A percentile compares a stretch with the other conserved stretches of the same genome.
Conservation (phyloP, 164 flowering plant species). For the Warburgia ugandensis region DNA sequence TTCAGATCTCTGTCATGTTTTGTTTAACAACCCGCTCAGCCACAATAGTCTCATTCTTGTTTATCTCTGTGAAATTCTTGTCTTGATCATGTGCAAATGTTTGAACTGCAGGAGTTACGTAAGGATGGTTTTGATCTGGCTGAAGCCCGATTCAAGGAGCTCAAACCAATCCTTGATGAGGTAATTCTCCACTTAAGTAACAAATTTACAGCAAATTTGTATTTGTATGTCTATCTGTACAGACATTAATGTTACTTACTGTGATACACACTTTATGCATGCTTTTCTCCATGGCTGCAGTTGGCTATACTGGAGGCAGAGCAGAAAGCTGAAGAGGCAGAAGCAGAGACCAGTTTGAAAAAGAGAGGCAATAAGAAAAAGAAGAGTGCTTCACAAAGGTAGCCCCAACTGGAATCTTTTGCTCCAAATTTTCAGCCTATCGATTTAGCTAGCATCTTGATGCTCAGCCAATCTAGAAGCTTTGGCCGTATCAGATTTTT, state of each 20-base stretch:
- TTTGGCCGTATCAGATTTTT: no score
- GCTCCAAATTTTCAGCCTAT: no score
- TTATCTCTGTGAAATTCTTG: not conserved
- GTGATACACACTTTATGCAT: not conserved
- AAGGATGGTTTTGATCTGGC: constrained; percentile 99
- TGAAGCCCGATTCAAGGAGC: constrained; percentile 76
- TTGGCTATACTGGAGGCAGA: constrained; percentile 80
- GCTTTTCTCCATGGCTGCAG: constrained; percentile 28
- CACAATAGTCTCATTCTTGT: not conserved
- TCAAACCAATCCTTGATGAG: constrained; percentile 96
- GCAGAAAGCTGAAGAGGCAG: constrained; percentile 92
- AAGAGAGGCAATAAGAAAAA: constrained; percentile 70
- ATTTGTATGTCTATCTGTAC: not conserved
- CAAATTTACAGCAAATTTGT: not conserved
- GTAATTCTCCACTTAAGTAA: constrained; percentile 20
- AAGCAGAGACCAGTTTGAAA: constrained; percentile 62
- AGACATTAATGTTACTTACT: not conserved
- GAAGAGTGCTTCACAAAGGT: constrained; percentile 24
- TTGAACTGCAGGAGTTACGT: constrained; percentile 62
- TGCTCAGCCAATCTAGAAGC: no score
- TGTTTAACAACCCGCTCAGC: no score
- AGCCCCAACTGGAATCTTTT: not conserved
- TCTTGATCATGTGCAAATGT: not conserved
- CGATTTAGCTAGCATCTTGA: no score
- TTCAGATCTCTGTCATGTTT: no score